A percentile compares a stretch with the other conserved stretches of the same genome.
Conservation (phyloP, 2,329 filamentous ascomycete genomes). For the Aspergillus pseudoviridinutans region DNA sequence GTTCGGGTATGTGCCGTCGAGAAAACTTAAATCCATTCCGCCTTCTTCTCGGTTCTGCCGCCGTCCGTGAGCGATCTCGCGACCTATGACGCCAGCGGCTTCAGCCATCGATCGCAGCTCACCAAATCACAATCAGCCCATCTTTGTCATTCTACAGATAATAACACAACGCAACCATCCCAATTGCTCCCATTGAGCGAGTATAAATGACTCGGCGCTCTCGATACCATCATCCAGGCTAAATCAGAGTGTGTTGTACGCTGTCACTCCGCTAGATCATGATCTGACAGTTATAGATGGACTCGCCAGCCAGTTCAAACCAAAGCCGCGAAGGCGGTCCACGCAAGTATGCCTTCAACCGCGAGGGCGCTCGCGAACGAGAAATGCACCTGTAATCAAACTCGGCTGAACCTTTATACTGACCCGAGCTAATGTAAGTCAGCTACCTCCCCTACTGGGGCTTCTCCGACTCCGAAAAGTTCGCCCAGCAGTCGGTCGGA, state of each 20-base stretch:
- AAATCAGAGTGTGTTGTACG: neutral
- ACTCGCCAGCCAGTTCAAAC: neutral
- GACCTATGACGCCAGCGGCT: neutral
- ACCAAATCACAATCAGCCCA: neutral
- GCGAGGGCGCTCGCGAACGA: slow-evolving; percentile 16
- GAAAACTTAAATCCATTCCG: neutral
- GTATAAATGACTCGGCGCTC: neutral
- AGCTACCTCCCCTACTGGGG: slow-evolving; percentile 20
- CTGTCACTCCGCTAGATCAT: neutral
- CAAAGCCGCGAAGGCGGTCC: slow-evolving; percentile 6
- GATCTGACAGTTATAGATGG: neutral
- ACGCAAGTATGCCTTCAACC: slow-evolving; percentile 19
- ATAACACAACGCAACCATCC: neutral
- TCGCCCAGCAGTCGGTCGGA: slow-evolving; percentile 14
- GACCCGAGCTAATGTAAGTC: neutral
- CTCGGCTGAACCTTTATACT: neutral
- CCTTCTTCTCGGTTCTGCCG: neutral
- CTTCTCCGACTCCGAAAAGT: slow-evolving; percentile 15
- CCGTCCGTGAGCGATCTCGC: neutral
- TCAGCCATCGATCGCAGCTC: neutral
- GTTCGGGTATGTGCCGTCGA: too few species aligned
- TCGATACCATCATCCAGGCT: neutral
- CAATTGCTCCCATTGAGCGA: neutral
- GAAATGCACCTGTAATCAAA: slow-evolving; percentile 17
- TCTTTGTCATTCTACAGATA: neutral